phyloP scores from a whole-genome alignment of 1,139 yeast species.

The Wickerhamiella infanticola region DNA sequence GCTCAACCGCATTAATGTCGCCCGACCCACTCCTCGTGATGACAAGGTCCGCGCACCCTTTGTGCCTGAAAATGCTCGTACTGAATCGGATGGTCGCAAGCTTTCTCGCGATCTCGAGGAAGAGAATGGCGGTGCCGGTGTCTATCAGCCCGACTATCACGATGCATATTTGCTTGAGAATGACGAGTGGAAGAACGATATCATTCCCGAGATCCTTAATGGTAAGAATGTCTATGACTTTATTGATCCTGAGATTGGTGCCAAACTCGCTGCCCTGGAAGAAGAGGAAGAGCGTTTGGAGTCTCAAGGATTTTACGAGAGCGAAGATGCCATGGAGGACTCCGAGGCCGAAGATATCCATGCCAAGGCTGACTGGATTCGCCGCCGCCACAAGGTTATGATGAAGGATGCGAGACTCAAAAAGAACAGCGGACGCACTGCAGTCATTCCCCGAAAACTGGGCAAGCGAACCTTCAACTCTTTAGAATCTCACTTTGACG shows the following conservation, averaged over 20 bases:
- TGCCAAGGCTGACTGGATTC: constrained; percentile 88
- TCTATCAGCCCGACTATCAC: constrained; percentile 79
- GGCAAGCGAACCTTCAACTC: constrained; percentile 58
- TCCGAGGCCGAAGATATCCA: constrained; percentile 59
- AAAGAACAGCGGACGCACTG: constrained; percentile 75
- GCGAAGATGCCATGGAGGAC: constrained; percentile 39
- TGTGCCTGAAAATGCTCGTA: constrained; percentile 58
- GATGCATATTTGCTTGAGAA: constrained; percentile 85
- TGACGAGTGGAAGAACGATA: constrained; percentile 94
- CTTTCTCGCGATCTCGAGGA: constrained; percentile 81
- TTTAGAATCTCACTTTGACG: constrained; percentile 79
- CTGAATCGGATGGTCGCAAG: constrained; percentile 56
- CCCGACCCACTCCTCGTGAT: constrained; percentile 80
- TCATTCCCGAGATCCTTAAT: constrained; percentile 90
- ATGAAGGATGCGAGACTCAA: constrained; percentile 75
- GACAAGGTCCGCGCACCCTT: constrained; percentile 62
- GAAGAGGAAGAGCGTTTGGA: constrained; percentile 93
- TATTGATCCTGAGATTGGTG: constrained; percentile 89
- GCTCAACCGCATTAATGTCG: constrained; percentile 88
- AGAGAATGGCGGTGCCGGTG: constrained; percentile 98
- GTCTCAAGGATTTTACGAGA: constrained; percentile 87
- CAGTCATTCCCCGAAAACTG: constrained; percentile 87
- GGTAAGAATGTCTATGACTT: constrained; percentile 96
- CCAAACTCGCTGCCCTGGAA: constrained; percentile 85
- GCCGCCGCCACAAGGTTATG: constrained; percentile 90